Evolutionary conservation across 768 basidiomycete genomes (phyloP), one percentile per base, ranked within the genome.

Genomic region (Phylloporus rhodoxanthus): DNA sequence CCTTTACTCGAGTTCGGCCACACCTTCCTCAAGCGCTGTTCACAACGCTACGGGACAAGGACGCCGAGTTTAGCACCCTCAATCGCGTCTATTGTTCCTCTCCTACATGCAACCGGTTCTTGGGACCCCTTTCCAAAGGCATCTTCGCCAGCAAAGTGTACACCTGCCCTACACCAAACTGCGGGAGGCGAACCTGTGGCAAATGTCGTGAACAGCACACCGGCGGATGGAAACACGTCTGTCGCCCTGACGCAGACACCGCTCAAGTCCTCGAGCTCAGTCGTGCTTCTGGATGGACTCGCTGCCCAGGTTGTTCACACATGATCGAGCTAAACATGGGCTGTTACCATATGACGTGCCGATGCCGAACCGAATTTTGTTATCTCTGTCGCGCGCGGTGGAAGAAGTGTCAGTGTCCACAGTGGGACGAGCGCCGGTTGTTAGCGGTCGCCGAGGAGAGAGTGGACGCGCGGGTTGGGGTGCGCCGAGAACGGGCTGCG

Each of bases 361-460:
- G 65, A 25, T 74, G 72, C 56, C 49, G 56, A 29, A 67, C 65
- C 8, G 61, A 74, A 44, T 74, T 74, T 37, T 74, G 72, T 53
- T 75, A 74, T 42, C 53, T 80, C 69, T 84, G 68, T 71, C 66
- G 1, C 87, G 86, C 36, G 10, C 36, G 36, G 9, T 38, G 37
- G 37, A 38, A 38, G 37, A 38, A 3, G 37, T 38, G 37, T 55
- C 10, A 0, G 1, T 88, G 87, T 54, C 72, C 74, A 0, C 81
- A 84, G 50, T 87, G 84, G 83, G 84, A 86, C 19, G 85, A 86
- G 56, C 30, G 26, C 7, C 49, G 53, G 5, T 25, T 67, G 13
- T 14, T 75, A 25, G 68, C 53, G 4, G 73, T 68, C 4, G 82
- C 81, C 0, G 68, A 73, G 47, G 67, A 68, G 28, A 68, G 76